Evolutionary conservation across 2,329 filamentous ascomycete genomes (phyloP).

Genomic region (Calonectria pseudoreteaudii): DNA sequence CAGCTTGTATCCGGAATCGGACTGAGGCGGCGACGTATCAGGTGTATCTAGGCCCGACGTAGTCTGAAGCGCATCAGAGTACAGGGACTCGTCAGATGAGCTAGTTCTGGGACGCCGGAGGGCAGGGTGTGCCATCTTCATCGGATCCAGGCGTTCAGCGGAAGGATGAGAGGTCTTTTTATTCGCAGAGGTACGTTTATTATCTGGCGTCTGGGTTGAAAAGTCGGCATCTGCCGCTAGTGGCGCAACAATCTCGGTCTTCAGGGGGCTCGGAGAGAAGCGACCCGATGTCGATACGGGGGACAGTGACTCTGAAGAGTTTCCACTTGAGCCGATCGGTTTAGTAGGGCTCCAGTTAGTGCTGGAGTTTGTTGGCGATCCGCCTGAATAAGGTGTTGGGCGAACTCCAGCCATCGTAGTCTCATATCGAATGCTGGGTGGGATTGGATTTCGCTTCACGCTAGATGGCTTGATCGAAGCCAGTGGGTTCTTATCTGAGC

Average conservation of each 20-base stretch:
- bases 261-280: conserved; percentile 13
- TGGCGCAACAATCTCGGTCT: conserved; percentile 24
- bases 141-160: conserved; percentile 20
- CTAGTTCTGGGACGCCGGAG: conserved; percentile 39
- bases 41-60: conserved; percentile 52
- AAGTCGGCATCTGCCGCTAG: neutral
- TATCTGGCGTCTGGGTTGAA: neutral
- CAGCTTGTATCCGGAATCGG: conserved; percentile 49
- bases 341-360: conserved; percentile 50
- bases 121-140: conserved; percentile 12
- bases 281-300: conserved; percentile 27
- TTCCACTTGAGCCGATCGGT: conserved; percentile 44
- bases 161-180: conserved; percentile 12
- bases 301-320: conserved; percentile 25
- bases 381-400: conserved; percentile 34
- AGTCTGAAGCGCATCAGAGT: conserved; percentile 53
- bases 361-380: conserved; percentile 25
- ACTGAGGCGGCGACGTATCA: conserved; percentile 54
- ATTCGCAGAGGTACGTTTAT: neutral
- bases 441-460: conserved; percentile 29
- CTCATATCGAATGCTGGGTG: conserved; percentile 46
- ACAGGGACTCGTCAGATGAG: conserved; percentile 53
- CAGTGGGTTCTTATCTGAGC: conserved; percentile 21
- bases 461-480: conserved; percentile 16
- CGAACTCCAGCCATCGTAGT: conserved; percentile 37